phyloP scores from a whole-genome alignment of 2,329 filamentous ascomycete genomes.

The Fusarium sp. region DNA sequence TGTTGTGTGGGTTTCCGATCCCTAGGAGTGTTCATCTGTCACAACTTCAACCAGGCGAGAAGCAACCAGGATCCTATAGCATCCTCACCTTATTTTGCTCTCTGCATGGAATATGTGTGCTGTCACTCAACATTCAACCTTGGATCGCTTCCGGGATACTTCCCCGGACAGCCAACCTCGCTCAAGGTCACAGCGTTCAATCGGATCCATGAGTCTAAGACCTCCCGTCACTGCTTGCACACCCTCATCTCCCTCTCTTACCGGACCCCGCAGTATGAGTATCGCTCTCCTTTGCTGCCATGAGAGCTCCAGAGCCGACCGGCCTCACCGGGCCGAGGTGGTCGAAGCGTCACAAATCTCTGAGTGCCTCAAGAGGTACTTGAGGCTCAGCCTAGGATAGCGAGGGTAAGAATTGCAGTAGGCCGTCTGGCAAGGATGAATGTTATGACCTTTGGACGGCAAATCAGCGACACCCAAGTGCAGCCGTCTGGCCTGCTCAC shows the following conservation, averaged over 20 bases:
- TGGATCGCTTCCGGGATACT: background rate
- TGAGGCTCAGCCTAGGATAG: background rate
- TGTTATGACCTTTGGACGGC: background rate
- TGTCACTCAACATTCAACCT: background rate
- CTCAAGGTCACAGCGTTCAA: background rate
- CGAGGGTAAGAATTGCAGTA: background rate
- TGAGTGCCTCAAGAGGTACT: too few species aligned
- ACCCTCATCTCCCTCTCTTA: background rate
- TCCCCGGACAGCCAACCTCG: background rate
- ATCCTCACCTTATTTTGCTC: background rate
- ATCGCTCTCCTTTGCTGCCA: background rate
- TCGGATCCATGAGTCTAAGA: background rate
- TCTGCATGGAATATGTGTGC: background rate
- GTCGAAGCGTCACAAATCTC: background rate
- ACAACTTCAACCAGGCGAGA: background rate
- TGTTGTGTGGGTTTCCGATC: background rate
- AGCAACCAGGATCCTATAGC: too few species aligned
- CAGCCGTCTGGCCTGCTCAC: background rate
- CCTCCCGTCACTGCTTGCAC: background rate
- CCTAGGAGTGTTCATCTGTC: background rate
- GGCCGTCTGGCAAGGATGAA: background rate
- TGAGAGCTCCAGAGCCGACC: background rate
- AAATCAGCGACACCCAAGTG: background rate
- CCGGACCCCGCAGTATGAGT: background rate
- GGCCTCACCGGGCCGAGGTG: background rate